Percentiles rank a stretch among this genome's conserved stretches.
Evolutionary conservation across 2,329 filamentous ascomycete species (phyloP).

Genomic region (Monilinia fructicola): DNA sequence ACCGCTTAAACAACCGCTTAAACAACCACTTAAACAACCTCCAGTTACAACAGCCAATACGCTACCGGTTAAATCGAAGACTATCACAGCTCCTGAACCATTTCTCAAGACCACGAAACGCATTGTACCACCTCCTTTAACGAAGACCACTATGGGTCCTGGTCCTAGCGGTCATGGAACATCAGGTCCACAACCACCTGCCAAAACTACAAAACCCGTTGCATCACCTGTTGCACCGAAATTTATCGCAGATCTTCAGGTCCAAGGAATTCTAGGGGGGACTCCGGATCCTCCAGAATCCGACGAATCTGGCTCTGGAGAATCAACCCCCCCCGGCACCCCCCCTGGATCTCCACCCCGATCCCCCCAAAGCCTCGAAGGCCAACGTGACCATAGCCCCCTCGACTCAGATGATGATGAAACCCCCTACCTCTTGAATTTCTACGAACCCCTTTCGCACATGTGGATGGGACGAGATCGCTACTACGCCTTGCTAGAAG

Average conservation of each 20-base stretch:
- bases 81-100: neutral
- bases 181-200: neutral
- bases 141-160: too few relatives aligned
- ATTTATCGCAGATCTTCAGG: too few relatives aligned
- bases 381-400: neutral
- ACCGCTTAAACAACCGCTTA: too few relatives aligned
- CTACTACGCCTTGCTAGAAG: constrained; percentile 12
- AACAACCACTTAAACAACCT: too few relatives aligned
- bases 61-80: too few relatives aligned
- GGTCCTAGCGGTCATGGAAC: too few relatives aligned
- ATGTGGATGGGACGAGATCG: constrained; percentile 20
- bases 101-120: neutral
- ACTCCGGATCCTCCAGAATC: neutral
- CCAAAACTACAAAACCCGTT: too few relatives aligned
- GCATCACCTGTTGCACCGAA: too few relatives aligned
- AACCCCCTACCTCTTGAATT: constrained; percentile 4
- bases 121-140: neutral
- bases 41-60: too few relatives aligned
- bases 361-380: neutral
- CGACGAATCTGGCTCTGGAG: too few relatives aligned
- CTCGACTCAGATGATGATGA: neutral
- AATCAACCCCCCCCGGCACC: neutral
- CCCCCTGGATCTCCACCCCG: neutral
- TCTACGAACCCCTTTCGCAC: constrained; percentile 5
- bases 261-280: neutral